Percentiles rank a stretch among this genome's conserved stretches.
Conservation (phyloP, 306 rosid genomes). For the Quercus wislizeni region DNA sequence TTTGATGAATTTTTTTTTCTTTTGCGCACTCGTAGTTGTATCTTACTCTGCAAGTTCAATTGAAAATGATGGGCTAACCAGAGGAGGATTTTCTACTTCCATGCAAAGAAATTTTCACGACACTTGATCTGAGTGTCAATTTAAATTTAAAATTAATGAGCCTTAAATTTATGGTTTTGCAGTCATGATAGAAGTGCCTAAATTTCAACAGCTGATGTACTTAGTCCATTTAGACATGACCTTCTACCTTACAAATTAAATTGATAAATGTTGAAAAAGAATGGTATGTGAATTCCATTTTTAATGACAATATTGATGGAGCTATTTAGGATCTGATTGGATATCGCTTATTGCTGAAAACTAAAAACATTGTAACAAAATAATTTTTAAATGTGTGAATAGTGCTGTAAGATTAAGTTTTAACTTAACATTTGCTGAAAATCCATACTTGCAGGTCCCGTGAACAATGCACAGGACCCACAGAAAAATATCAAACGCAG, state of each 20-base stretch:
- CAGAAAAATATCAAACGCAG: no score
- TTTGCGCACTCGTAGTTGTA: no score
- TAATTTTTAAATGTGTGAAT: no score
- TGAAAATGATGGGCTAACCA: background rate
- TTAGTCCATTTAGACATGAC: background rate
- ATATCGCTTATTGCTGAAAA: no score
- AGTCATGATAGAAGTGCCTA: background rate
- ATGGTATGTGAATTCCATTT: background rate
- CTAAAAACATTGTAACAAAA: no score
- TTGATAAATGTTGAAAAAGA: background rate
- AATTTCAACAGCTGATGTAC: background rate
- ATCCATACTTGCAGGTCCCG: no score
- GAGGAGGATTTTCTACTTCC: background rate
- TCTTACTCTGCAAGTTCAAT: background rate
- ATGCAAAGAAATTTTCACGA: background rate
- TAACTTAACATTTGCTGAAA: no score
- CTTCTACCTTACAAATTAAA: background rate
- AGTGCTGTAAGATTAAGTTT: no score
- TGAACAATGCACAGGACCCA: no score
- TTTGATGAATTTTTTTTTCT: no score
- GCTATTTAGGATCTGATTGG: background rate
- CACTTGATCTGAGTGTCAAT: background rate
- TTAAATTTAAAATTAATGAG: background rate
- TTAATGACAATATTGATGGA: background rate
- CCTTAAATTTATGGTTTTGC: background rate